phyloP scores from a whole-genome alignment of 2,329 filamentous ascomycete genomes.

The Diplodia seriata region DNA sequence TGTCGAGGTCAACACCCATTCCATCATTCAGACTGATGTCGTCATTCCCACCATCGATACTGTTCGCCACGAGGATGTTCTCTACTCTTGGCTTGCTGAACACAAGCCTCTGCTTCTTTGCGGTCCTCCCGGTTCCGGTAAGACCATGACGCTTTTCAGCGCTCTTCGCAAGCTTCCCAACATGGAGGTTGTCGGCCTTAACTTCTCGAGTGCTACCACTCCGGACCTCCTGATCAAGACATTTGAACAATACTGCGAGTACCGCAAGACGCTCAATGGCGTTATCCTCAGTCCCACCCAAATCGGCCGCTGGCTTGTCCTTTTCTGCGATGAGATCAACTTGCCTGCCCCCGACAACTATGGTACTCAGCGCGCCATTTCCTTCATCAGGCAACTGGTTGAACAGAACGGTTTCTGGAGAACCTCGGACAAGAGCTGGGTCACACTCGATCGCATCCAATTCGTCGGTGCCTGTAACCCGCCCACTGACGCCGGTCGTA shows the following conservation, averaged over 20 bases:
- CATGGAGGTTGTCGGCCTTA: constrained; percentile 98
- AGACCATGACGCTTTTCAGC: constrained; percentile 99
- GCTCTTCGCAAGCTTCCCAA: constrained; percentile 95
- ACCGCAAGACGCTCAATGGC: constrained; percentile 97
- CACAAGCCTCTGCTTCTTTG: constrained; percentile 97
- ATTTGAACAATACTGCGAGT: constrained; percentile 99
- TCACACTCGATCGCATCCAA: constrained; percentile 95
- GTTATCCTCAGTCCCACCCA: constrained; percentile 95
- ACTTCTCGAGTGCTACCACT: constrained; percentile 98
- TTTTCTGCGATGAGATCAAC: constrained; percentile 99
- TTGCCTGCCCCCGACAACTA: constrained; percentile 97
- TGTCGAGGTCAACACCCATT: constrained; percentile 98
- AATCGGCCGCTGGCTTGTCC: constrained; percentile 95
- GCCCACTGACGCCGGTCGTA: constrained; percentile 95
- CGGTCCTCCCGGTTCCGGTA: constrained; percentile 96
- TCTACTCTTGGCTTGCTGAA: constrained; percentile 99
- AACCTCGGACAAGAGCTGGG: constrained; percentile 96
- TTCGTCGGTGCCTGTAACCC: constrained; percentile 99
- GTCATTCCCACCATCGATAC: constrained; percentile 98
- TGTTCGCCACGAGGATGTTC: constrained; percentile 95
- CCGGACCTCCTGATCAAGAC: constrained; percentile 98
- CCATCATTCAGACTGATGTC: constrained; percentile 95
- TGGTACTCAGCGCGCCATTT: constrained; percentile 95
- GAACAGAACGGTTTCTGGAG: constrained; percentile 99
- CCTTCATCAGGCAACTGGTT: constrained; percentile 94